phyloP scores from a whole-genome alignment of 179 eudicot species.

The Carnegiea gigantea region DNA sequence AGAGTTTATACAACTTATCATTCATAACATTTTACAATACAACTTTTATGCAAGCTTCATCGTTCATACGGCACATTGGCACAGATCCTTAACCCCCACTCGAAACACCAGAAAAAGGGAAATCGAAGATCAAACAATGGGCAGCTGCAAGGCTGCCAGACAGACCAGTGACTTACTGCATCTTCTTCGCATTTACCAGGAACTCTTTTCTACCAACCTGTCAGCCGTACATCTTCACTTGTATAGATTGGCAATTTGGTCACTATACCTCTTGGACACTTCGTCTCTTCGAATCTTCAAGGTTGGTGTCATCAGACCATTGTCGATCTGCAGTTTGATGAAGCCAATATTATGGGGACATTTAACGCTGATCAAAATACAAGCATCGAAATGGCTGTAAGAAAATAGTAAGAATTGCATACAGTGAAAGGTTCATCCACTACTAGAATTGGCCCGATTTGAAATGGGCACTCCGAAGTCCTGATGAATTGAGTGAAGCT shows the following conservation, averaged over 20 bases:
- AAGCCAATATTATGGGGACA: not conserved
- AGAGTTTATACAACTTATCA: too few relatives aligned
- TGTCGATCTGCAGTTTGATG: conserved; percentile 65
- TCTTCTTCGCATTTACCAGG: too few relatives aligned
- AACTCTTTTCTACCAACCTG: too few relatives aligned
- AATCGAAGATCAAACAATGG: too few relatives aligned
- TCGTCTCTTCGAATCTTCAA: conserved; percentile 81
- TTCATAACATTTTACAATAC: too few relatives aligned
- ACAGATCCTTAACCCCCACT: too few relatives aligned
- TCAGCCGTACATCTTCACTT: conserved; percentile 24
- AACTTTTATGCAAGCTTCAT: too few relatives aligned
- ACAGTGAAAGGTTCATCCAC: conserved; percentile 92
- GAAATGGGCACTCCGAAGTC: conserved; percentile 75
- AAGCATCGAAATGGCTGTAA: not conserved
- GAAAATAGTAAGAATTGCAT: conserved; percentile 14
- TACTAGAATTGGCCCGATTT: conserved; percentile 76
- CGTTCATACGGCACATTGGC: too few relatives aligned
- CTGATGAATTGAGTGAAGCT: conserved; percentile 35
- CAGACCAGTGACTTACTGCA: too few relatives aligned
- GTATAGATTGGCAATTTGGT: conserved; percentile 65
- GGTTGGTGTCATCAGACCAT: conserved; percentile 91
- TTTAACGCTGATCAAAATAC: not conserved
- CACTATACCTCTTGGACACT: conserved; percentile 60
- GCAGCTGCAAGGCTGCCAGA: too few relatives aligned
- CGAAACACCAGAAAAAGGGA: too few relatives aligned